Conservation (phyloP, 2,329 filamentous ascomycete genomes). For the Phoma sp. region DNA sequence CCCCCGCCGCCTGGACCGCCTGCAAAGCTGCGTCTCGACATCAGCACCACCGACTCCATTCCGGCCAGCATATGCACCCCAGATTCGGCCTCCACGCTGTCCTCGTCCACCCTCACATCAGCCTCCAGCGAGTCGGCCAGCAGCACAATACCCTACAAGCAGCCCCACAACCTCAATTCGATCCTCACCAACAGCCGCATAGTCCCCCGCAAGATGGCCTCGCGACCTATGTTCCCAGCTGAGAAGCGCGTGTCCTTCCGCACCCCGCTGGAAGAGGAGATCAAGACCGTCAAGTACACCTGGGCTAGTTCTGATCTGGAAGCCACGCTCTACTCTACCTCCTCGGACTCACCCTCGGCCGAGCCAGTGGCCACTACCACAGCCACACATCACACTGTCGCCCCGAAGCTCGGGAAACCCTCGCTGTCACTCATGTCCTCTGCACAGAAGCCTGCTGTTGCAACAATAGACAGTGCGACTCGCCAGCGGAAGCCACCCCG, state of each 20-base stretch:
- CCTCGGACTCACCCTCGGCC: slow-evolving; percentile 22
- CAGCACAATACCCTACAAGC: slow-evolving; percentile 52
- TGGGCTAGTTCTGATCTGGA: slow-evolving; percentile 62
- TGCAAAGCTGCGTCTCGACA: slow-evolving; percentile 40
- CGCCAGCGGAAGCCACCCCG: slow-evolving; percentile 35
- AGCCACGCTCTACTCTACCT: slow-evolving; percentile 37
- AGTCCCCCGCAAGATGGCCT: slow-evolving; percentile 49
- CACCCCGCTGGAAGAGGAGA: slow-evolving; percentile 63
- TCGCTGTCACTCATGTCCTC: slow-evolving; percentile 23
- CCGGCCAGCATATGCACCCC: slow-evolving; percentile 39
- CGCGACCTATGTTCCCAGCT: slow-evolving; percentile 58
- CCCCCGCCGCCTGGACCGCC: slow-evolving; percentile 34
- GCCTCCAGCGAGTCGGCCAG: slow-evolving; percentile 49
- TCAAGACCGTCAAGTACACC: slow-evolving; percentile 62
- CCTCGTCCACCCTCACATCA: slow-evolving; percentile 49
- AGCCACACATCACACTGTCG: slow-evolving; percentile 19
- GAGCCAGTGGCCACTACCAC: slow-evolving; percentile 22
- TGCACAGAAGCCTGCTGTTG: slow-evolving; percentile 17
- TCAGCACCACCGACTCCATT: slow-evolving; percentile 37
- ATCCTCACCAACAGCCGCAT: slow-evolving; percentile 54
- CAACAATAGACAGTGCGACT: slow-evolving; percentile 33
- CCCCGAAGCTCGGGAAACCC: slow-evolving; percentile 20
- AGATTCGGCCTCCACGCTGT: slow-evolving; percentile 46
- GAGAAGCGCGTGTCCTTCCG: slow-evolving; percentile 65
- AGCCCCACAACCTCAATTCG: slow-evolving; percentile 53